Base-by-base conservation (phyloP, 1,139 yeast genomes). In the Sugiyamaella sp. region DNA sequence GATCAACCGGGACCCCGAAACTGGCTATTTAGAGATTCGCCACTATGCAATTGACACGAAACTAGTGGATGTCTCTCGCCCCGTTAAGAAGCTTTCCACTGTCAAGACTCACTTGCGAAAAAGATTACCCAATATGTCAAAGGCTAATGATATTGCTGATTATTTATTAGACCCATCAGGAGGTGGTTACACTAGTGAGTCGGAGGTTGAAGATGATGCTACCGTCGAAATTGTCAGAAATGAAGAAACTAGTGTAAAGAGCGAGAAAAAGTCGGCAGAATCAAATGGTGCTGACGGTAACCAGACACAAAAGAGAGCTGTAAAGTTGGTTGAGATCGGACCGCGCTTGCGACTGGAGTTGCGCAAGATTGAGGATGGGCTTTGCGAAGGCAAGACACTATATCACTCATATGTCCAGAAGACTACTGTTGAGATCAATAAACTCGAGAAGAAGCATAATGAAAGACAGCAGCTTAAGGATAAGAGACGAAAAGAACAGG, bases 31-130 rank as follows among this genome's bases (percentile, higher is more conserved):
- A 55, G 96, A 90, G 61, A 69, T 93, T 58, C 83, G 99, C 66
- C 99, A 95, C 69, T 95, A 88, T 68, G 85, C 89, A 53, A 91
- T 95, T 60, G 89, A 87, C 60, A 88, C 98, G 38, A 88, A 87
- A 67, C 76, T 86, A 52, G 95, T 91, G 8, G 97, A 90, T 56
- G 89, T 89, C 47, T 85, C 89, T 37, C 80, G 84, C 64, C 87
- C 87, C 59, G 81, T 93, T 58, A 88, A 89, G 69, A 87, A 85
- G 67, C 76, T 93, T 60, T 81, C 88, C 57, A 81, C 77, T 56
- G 82, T 88, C 19, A 61, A 66, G 54, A 49, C 32, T 51, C 63
- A 62, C 53, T 64, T 70, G 27, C 82, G 82, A 67, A 88, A 86
- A 67, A 75, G 76, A 27, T 71, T 93, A 59, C 98, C 99, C 46